Evolutionary conservation across 2,329 filamentous ascomycete genomes (phyloP), one percentile per base, ranked within the genome.

Genomic region (Diaporthe vexans): DNA sequence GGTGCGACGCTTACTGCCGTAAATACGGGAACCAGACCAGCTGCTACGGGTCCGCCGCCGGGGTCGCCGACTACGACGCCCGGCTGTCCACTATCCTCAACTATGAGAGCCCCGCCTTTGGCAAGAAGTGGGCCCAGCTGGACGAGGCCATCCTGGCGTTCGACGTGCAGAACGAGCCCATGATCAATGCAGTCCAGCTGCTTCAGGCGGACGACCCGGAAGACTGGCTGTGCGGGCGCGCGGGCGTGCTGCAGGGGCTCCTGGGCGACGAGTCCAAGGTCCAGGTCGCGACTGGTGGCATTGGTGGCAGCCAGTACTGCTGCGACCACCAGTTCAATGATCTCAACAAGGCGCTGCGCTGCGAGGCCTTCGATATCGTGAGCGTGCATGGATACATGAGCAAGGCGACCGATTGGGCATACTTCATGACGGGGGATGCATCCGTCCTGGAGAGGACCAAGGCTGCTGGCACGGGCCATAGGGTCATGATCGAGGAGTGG

Each of bases 301-400:
- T 61, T 29, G 58, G 58, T 24, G 58, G 58, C 11, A 43, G 58
- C 58, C 58, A 61, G 5, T 61, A 61, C 58, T 61, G 58, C n/a
- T 61, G 58, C 26, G 58, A 26, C 37, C 35, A 61, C 37, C n/a
- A 61, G 58, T 61, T 26, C 58, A 61, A 61, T 11, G 58, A 61
- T n/a, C 37, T 61, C 19, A 35, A 61, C 58, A 61, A 26, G 58
- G 58, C 58, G n/a, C 58, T 61, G 35, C 35, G n/a, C 3, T 61
- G 58, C n/a, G 58, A 43, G 58, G 35, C 35, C 1, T 40, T 61
- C 13, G 58, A 61, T 8, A 61, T 61, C 11, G 37, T 61, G 35
- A 43, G 58, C 43, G 58, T 61, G 35, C 58, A 61, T 29, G 58
- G 35, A 5, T 61, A 61, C 15, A 46, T 61, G 58, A 61, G 58